phyloP scores from a whole-genome alignment of 768 basidiomycete genomes.

The Suillus sp. region DNA sequence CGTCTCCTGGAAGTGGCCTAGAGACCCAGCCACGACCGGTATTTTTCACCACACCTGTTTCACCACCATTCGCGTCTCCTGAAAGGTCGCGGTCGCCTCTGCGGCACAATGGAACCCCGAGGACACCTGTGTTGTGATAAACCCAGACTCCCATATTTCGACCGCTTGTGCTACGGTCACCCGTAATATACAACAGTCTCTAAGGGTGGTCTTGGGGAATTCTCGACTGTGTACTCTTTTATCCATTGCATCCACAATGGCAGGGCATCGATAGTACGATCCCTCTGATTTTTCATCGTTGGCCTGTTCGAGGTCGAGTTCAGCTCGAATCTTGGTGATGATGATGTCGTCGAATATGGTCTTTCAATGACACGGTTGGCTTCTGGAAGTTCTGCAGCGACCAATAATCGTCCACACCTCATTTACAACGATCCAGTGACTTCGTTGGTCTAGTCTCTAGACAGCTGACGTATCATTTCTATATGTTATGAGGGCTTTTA shows the following conservation, averaged over 20 bases:
- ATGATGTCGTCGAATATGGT: background rate
- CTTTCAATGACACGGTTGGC: background rate
- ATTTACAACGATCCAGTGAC: background rate
- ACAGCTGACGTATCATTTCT: background rate
- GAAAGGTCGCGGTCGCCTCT: slow-evolving; percentile 8
- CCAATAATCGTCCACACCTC: background rate
- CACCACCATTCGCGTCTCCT: background rate
- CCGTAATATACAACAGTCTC: background rate
- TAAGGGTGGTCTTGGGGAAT: background rate
- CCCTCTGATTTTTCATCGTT: background rate
- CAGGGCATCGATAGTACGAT: background rate
- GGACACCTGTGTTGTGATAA: slow-evolving; percentile 6
- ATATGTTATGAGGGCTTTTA: background rate
- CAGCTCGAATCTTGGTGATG: background rate
- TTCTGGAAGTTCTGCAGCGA: background rate
- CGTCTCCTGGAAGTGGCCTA: slow-evolving; percentile 25
- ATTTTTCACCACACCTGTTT: slow-evolving; percentile 6
- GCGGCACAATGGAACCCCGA: background rate
- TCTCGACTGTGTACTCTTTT: background rate
- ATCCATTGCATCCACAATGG: background rate
- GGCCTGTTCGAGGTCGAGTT: background rate
- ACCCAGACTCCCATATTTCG: background rate
- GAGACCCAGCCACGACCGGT: slow-evolving; percentile 4
- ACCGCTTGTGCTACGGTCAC: background rate
- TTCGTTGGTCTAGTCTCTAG: background rate